phyloP scores from a whole-genome alignment of 2,329 filamentous ascomycete genomes.

The Monosporascus sp. region DNA sequence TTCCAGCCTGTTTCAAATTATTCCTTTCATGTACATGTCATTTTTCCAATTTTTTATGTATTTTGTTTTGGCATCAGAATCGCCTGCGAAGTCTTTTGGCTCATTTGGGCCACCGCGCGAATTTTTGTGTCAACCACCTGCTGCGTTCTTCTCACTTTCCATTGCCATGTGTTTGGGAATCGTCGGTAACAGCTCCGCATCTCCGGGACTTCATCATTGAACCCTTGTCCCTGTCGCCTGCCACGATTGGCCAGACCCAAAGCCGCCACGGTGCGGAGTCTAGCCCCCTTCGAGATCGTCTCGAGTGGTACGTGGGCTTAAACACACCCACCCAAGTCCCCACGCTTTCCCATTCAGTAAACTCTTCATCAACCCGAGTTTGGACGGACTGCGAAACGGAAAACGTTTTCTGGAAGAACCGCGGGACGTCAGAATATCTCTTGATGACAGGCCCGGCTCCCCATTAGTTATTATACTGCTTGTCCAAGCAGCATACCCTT shows the following conservation, averaged over 20 bases:
- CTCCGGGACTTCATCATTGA: background rate
- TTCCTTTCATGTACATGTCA: no score
- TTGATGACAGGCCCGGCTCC: background rate
- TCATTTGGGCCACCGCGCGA: no score
- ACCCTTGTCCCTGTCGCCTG: background rate
- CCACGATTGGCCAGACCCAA: background rate
- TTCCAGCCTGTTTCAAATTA: no score
- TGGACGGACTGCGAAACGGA: background rate
- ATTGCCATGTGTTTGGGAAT: background rate
- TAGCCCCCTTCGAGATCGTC: background rate
- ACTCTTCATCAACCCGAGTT: background rate
- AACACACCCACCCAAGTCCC: background rate
- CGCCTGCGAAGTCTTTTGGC: no score
- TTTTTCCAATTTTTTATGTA: no score
- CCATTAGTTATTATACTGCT: background rate
- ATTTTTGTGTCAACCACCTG: no score
- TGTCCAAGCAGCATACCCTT: no score
- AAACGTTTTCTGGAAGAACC: background rate
- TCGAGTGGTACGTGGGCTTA: background rate
- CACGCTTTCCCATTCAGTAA: background rate
- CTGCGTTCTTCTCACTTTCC: background rate
- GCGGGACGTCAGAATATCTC: background rate
- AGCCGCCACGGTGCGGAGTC: background rate
- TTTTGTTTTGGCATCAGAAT: no score
- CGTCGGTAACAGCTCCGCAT: background rate